Evolutionary conservation across 2,329 filamentous ascomycete genomes (phyloP), one percentile per base, ranked within the genome.

Genomic region (Trichothecium roseum): DNA sequence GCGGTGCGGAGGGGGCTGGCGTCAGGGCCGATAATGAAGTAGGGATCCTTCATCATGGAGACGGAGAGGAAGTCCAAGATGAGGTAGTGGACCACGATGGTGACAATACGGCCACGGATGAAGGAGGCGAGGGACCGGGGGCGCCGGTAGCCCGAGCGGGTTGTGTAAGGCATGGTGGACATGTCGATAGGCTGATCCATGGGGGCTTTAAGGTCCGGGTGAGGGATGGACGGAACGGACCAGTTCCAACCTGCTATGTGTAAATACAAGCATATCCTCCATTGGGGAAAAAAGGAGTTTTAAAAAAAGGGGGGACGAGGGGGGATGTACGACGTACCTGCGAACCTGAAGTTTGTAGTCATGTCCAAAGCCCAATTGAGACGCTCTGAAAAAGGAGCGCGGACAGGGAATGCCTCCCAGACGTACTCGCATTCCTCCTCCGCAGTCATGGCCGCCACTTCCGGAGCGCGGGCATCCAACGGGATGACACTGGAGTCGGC

Each of bases 21-120:
- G 4, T 59, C 50, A 2, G 60, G 57, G 1, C 74, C 69, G 17
- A 72, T 51, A 39, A 77, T 49, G 57, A 88, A 94, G 60, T 89
- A 94, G 0, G 81, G 78, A 48, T 96, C 89, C 36, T 74, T 71
- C 45, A 80, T 77, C 62, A 85, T 78, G 41, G 76, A 42, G 2
- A 78, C 68, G 48, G 82, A 83, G 35, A 84, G 55, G 6, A 76
- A 39, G 55, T 95, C 89, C 8, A 94, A 62, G 7, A 72, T 41
- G 10, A 91, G 43, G 51, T 84, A 91, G 43, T 66, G 64, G 27
- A 69, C 37, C 3, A 73, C 37, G n/a, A 80, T 58, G 5, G 50
- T 61, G 8, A 55, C 38, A 9, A 77, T 40, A 18, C 66, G 64
- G 13, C 50, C 45, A 37, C 56, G 53, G 28, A 78, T 38, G 30